Evolutionary conservation across 225 moss, liverwort and hornwort species (phyloP).

Genomic region (Bryoerythrophyllum caledonicum): DNA sequence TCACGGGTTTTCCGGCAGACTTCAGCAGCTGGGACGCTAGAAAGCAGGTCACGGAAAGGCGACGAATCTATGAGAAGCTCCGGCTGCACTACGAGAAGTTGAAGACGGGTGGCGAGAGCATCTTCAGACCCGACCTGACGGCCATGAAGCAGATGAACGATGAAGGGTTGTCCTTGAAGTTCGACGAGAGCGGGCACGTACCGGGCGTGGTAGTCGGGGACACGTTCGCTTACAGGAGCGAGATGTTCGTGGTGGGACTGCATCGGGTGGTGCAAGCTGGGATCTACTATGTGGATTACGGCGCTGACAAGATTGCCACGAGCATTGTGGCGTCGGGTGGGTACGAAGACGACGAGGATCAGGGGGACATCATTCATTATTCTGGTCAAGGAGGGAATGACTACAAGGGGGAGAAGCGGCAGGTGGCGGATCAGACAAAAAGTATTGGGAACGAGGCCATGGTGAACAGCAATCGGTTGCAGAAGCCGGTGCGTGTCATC

Average conservation of each 20-base stretch:
- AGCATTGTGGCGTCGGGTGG: slow-evolving; percentile 48
- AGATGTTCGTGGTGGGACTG: slow-evolving; percentile 24
- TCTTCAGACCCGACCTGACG: slow-evolving; percentile 18
- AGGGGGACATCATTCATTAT: slow-evolving; percentile 23
- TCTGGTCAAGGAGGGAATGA: slow-evolving; percentile 50
- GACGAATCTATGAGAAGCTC: background rate
- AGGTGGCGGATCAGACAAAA: slow-evolving; percentile 25
- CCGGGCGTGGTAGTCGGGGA: slow-evolving; percentile 39
- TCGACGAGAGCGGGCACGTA: background rate
- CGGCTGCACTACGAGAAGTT: background rate
- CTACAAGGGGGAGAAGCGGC: slow-evolving; percentile 27
- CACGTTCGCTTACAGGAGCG: background rate
- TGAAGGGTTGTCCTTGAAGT: rapidly evolving
- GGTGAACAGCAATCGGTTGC: background rate
- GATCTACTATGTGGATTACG: background rate
- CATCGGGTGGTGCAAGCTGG: slow-evolving; percentile 38
- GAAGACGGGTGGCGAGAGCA: background rate
- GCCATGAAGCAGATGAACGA: slow-evolving; percentile 27
- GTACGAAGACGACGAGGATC: slow-evolving; percentile 38
- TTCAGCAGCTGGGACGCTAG: background rate
- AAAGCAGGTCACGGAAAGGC: background rate
- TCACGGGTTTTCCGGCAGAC: rapidly evolving
- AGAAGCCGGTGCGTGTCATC: slow-evolving; percentile 32
- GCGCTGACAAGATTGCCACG: background rate
- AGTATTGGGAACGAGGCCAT: slow-evolving; percentile 26